Percentiles rank a stretch among this genome's conserved stretches.
phyloP scores from a whole-genome alignment of 208 protist genomes.

The Porcisia hertigi region DNA sequence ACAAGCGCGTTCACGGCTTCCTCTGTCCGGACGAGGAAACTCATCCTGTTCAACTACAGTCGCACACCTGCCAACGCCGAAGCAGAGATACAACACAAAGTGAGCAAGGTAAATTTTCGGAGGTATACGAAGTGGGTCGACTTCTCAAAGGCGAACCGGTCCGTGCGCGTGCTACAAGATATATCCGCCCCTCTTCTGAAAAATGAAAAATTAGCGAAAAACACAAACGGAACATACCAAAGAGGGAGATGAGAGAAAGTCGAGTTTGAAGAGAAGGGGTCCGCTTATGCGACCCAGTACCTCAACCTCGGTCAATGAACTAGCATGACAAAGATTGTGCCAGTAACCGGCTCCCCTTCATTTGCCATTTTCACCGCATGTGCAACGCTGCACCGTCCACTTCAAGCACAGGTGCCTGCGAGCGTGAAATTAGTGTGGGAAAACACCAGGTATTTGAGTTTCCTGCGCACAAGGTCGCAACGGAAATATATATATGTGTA shows the following conservation, averaged over 20 bases:
- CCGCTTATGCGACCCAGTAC: too few species aligned
- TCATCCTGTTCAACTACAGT: constrained; percentile 25
- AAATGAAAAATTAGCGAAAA: background rate
- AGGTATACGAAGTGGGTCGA: background rate
- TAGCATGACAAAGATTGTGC: background rate
- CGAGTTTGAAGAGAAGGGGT: background rate
- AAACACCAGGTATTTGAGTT: too few species aligned
- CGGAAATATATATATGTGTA: background rate
- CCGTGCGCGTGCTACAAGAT: background rate
- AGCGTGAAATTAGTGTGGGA: too few species aligned
- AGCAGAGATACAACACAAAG: constrained; percentile 6
- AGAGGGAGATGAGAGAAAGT: background rate
- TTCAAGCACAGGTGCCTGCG: background rate
- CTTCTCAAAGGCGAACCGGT: background rate
- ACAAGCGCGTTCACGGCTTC: constrained; percentile 68
- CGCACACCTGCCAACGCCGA: background rate
- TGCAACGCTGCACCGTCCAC: background rate
- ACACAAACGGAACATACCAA: background rate
- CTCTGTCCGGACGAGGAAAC: constrained; percentile 41
- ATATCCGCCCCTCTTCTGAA: background rate
- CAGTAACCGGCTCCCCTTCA: too few species aligned
- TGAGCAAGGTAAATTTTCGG: background rate
- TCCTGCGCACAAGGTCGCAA: background rate
- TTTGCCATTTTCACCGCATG: background rate
- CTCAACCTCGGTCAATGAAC: too few species aligned